Evolutionary conservation across 768 basidiomycete genomes (phyloP).

Genomic region (Lepiota venenata): DNA sequence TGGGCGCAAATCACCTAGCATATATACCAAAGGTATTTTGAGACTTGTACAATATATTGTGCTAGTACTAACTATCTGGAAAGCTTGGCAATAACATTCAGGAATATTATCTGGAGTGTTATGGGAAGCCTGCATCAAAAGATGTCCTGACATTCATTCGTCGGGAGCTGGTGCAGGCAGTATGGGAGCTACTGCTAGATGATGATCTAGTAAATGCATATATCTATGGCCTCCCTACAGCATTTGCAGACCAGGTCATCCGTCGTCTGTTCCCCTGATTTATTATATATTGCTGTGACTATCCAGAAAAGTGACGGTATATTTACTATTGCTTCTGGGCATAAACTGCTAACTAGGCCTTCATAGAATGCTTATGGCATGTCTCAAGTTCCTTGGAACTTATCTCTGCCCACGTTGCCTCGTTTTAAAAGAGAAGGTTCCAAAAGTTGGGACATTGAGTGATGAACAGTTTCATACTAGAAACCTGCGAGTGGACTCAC

Average conservation of each 20-base stretch:
- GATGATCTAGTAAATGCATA: conserved; percentile 30
- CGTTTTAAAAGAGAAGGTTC: conserved; percentile 11
- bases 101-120: conserved; percentile 6
- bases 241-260: conserved; percentile 25
- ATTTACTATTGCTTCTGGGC: too few relatives aligned
- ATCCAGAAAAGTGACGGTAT: conserved; percentile 43
- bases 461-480: neutral
- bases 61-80: too few relatives aligned
- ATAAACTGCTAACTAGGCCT: neutral
- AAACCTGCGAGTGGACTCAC: neutral
- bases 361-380: conserved; percentile 24
- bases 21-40: conserved; percentile 37
- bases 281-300: conserved; percentile 34
- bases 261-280: conserved; percentile 29
- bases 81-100: conserved; percentile 12
- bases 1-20: conserved; percentile 33
- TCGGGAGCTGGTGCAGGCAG: conserved; percentile 23
- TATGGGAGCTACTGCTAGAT: conserved; percentile 27
- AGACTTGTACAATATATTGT: conserved; percentile 13
- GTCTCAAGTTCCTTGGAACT: conserved; percentile 15
- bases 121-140: neutral
- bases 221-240: conserved; percentile 26
- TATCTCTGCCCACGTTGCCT: conserved; percentile 20
- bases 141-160: conserved; percentile 2
- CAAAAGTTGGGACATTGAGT: conserved; percentile 7